Conservation (phyloP, 73 alveolate species). For the Symbiodinium natans region DNA sequence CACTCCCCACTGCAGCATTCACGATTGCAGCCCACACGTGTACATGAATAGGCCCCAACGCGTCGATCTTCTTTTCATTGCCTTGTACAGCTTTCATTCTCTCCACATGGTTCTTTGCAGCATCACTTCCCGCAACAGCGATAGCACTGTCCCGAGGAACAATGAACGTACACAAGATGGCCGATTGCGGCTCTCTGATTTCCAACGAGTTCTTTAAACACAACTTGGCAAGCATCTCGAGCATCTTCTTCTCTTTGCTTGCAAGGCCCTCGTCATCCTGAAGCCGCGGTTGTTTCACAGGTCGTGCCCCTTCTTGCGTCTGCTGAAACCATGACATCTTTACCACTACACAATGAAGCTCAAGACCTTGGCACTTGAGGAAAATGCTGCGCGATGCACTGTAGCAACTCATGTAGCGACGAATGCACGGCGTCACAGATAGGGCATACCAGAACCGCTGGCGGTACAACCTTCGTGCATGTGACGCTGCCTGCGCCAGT, state of each 20-base stretch:
- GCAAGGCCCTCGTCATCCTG: conserved; percentile 3
- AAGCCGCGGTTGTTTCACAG: neutral
- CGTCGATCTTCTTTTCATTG: neutral
- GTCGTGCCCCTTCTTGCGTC: neutral
- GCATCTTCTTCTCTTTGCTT: neutral
- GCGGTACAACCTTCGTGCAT: neutral
- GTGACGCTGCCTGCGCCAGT: neutral
- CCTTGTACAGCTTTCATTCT: neutral
- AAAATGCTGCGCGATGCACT: conserved; percentile 1
- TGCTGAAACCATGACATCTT: neutral
- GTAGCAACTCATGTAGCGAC: neutral
- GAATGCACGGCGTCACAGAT: neutral
- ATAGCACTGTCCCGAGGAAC: conserved; percentile 4
- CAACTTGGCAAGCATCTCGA: conserved; percentile 30
- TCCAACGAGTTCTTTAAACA: conserved; percentile 32
- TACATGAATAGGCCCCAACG: neutral
- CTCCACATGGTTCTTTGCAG: neutral
- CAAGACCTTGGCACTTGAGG: neutral
- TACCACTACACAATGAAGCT: neutral
- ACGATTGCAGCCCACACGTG: conserved; percentile 1
- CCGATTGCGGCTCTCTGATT: conserved; percentile 13
- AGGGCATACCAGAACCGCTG: neutral
- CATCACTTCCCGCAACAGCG: conserved; percentile 12
- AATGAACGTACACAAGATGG: neutral
- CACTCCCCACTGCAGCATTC: neutral